phyloP scores from a whole-genome alignment of 106 monocot species.

The Dendrobium chrysotoxum region DNA sequence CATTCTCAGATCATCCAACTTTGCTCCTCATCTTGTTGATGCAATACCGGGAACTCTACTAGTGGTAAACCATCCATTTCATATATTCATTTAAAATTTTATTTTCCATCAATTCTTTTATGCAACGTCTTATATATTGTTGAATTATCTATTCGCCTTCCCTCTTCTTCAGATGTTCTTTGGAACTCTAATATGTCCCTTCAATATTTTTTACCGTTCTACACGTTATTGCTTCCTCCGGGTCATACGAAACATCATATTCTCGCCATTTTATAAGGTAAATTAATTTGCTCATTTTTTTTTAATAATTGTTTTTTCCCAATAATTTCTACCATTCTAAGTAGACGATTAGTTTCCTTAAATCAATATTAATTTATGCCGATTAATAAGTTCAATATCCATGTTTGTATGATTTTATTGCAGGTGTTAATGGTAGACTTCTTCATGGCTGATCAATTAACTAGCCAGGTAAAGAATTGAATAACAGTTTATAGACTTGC shows the following conservation, averaged over 20 bases:
- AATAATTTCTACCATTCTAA: not conserved
- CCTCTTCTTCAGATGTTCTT: slow-evolving; percentile 42
- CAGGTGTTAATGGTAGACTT: slow-evolving; percentile 92
- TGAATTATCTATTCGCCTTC: not conserved
- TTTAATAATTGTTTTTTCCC: not conserved
- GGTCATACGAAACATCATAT: slow-evolving; percentile 73
- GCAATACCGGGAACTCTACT: slow-evolving; percentile 56
- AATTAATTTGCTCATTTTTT: not conserved
- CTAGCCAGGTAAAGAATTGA: slow-evolving; percentile 63
- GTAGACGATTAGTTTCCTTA: no score
- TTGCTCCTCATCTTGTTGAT: slow-evolving; percentile 27
- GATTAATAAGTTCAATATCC: not conserved
- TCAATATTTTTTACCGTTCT: slow-evolving; percentile 79
- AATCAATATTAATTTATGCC: no score
- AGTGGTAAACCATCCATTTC: slow-evolving; percentile 32
- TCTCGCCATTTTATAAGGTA: slow-evolving; percentile 89
- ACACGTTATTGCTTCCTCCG: slow-evolving; percentile 81
- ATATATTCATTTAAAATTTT: not conserved
- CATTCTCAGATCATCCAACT: slow-evolving; percentile 32
- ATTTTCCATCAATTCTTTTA: not conserved
- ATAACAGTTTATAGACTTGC: no score
- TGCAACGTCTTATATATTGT: no score
- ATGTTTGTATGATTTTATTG: not conserved
- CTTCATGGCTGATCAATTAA: slow-evolving; percentile 99
- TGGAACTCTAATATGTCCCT: slow-evolving; percentile 61